Base-by-base conservation (phyloP, 2,329 filamentous ascomycete species). In the Ceratocystis alfenasii region DNA sequence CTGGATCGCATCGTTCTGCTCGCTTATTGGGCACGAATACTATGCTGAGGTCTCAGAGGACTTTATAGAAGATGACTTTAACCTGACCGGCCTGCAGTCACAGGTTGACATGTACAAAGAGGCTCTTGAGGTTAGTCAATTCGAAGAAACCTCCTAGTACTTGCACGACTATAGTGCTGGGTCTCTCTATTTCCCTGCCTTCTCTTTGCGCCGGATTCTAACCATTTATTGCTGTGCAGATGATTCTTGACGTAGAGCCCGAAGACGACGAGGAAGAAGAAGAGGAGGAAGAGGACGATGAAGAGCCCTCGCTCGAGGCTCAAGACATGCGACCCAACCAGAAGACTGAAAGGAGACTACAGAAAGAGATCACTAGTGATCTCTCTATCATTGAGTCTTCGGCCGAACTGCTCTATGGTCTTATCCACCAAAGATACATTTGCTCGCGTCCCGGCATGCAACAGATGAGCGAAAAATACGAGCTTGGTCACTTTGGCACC, bases 31-130 rank as follows among this genome's bases (percentile, higher is more conserved):
- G 69, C 94, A 99, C 75, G 94, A 99, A 77, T 99, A 97, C 79
- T 99, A 99, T 76, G 94, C 94, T 69, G 94, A 99, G 79, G 93
- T 99, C 63, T 94, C 90, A 59, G 94, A 99, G 78, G 94, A 99
- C 73, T 99, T 99, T 72, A 97, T 99, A 74, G 94, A 99, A 76
- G 94, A 99, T 85, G 94, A 99, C 76, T 99, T 99, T 81, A 99
- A 99, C 77, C 81, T 99, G 70, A 99, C 94, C 0, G 94, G 94
- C 62, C 81, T 99, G 72, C 91, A 96, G 76, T 89, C 87, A 68
- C 93, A 97, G 78, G 94, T 99, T 64, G 88, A 90, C 69, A 96
- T 96, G 89, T 99, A 99, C 77, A 99, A 97, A 77, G 94, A 99
- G 78, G 94, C 94, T 12, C 79, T 99, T 69, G 94, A 99, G 80